Evolutionary conservation across 768 basidiomycete species (phyloP), one percentile per base, ranked within the genome.

Genomic region (Termitomyces sp.): DNA sequence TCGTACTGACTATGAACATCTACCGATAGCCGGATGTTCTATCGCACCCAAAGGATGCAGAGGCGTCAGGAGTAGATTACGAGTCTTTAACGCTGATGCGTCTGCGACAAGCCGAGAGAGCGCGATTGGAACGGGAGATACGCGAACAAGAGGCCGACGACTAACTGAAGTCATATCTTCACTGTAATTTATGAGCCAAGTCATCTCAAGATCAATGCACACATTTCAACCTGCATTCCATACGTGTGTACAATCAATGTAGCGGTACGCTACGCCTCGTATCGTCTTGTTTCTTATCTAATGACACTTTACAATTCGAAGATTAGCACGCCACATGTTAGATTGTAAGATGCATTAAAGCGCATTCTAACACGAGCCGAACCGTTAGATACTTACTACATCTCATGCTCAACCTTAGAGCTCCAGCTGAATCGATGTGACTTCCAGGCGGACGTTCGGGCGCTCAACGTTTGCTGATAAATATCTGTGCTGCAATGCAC

Each of bases 1-100:
- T 38, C 55, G n/a, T 28, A 30, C 16, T 40, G 47, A 32, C 36
- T 20, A 59, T 55, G 55, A 50, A 59, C 68, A 2, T 69, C 10
- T 49, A 23, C 47, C 55, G 40, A 23, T 41, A 72, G 70, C 65
- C 72, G 16, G 66, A 72, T 51, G 51, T 75, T 59, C 66, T 73
- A 41, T 60, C 72, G 66, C 55, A 60, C 47, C 58, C 71, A 12
- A 55, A 67, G 54, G 43, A 62, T 59, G 28, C 66, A 59, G 62
- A 63, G 20, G 62, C 71, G 23, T 66, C 76, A 12, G 81, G 81
- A 2, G 64, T 93, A 50, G 89, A 93, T 68, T 94, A 87, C 57
- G 92, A 93, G 71, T 83, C 87, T 3, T 67, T 93, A 60, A 93
- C 90, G 0, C 77, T 94, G 38, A 81, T 93, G 79, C 82, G 91